phyloP scores from a whole-genome alignment of 2,329 filamentous ascomycete genomes.

The Alternaria dauci region DNA sequence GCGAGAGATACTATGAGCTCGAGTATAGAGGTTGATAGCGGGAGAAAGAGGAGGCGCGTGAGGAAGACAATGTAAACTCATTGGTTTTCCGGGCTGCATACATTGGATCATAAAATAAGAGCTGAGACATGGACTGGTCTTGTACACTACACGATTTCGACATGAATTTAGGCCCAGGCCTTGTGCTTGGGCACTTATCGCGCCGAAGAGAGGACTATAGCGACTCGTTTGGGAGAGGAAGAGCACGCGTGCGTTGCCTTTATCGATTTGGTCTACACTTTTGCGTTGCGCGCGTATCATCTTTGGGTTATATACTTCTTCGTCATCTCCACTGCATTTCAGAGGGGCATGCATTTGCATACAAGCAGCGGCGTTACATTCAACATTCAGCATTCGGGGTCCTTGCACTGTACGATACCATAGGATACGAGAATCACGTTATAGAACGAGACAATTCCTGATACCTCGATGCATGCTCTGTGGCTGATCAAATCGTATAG shows the following conservation, averaged over 20 bases:
- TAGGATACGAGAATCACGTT: not conserved
- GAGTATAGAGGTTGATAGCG: slow-evolving; percentile 36
- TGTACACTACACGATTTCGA: not conserved
- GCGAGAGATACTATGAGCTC: slow-evolving; percentile 36
- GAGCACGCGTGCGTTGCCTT: not conserved
- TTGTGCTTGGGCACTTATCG: not conserved
- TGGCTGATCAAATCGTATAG: not conserved
- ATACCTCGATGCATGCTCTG: not conserved
- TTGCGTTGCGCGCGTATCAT: not conserved
- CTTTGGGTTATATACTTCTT: not conserved
- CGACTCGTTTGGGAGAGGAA: not conserved
- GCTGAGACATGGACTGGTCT: not conserved
- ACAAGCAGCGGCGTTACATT: not conserved
- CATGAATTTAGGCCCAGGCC: not conserved
- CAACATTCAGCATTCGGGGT: not conserved
- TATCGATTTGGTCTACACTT: slow-evolving; percentile 1
- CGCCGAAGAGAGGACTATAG: not conserved
- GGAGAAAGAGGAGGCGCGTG: slow-evolving; percentile 30
- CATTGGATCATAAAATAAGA: not conserved
- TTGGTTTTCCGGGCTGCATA: not conserved
- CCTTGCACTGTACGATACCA: slow-evolving; percentile 4
- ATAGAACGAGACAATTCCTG: not conserved
- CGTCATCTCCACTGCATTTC: not conserved
- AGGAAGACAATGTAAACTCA: slow-evolving; percentile 43
- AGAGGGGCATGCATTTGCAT: slow-evolving; percentile 1